Percentiles rank a stretch among this genome's conserved stretches.
These are phyloP conservation scores for Coemansia furcata DNA, from an alignment of 192 early-diverging fungal species.

Conservation along the genomic window DNA sequence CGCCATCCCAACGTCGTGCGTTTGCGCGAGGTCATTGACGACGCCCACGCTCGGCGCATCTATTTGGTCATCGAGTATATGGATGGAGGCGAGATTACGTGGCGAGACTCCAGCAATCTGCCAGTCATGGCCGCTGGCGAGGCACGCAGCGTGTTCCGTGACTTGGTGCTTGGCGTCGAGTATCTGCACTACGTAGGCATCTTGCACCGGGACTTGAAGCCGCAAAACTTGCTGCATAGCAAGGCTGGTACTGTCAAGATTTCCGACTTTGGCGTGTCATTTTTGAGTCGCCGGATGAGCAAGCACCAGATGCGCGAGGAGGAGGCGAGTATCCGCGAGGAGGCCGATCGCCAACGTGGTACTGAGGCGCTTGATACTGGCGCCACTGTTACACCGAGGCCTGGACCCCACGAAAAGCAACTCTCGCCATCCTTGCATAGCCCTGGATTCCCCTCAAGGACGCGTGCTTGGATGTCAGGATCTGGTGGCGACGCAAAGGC, in stretches of 20 bases:
- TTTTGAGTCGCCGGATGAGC: slow-evolving; percentile 58
- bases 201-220: slow-evolving; percentile 97
- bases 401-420: not conserved
- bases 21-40: slow-evolving; percentile 93
- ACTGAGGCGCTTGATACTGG: not conserved
- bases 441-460: not conserved
- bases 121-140: slow-evolving; percentile 66
- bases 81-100: slow-evolving; percentile 87
- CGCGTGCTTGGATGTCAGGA: not conserved
- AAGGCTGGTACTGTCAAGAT: slow-evolving; percentile 83
- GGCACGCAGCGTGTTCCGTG: slow-evolving; percentile 80
- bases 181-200: slow-evolving; percentile 95
- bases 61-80: slow-evolving; percentile 93
- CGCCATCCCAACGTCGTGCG: slow-evolving; percentile 91
- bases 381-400: not conserved
- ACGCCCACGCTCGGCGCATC: slow-evolving; percentile 84
- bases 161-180: slow-evolving; percentile 87
- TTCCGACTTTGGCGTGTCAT: slow-evolving; percentile 98
- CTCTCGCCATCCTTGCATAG: not conserved
- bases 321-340: not conserved
- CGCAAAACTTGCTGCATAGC: slow-evolving; percentile 87
- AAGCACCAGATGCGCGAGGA: slow-evolving; percentile 9
- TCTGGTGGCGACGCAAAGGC: slow-evolving; percentile 4
- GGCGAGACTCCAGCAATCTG: slow-evolving; percentile 66
- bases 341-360: not conserved